Evolutionary conservation across 1,284 basidiomycete genomes (phyloP).

Genomic region (Apiotrichum akiyoshidainum): DNA sequence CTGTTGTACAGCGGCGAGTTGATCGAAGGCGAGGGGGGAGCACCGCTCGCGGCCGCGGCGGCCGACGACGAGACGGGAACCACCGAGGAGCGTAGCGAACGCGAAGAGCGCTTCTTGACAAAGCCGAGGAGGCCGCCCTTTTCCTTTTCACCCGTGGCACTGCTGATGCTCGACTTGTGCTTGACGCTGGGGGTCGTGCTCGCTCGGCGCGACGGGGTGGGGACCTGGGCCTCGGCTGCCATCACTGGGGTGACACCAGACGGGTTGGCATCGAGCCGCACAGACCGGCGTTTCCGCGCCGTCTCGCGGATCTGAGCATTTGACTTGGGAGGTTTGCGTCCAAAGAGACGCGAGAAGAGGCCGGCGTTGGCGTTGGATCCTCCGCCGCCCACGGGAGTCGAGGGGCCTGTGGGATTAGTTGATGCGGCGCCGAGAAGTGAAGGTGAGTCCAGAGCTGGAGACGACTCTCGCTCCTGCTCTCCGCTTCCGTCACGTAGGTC

Average conservation of each 20-base stretch:
- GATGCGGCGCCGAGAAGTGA: no score
- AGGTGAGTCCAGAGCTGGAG: no score
- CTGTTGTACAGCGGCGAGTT: not conserved
- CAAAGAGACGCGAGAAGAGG: constrained; percentile 3
- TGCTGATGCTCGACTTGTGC: not conserved
- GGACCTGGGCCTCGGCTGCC: not conserved
- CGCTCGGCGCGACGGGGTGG: not conserved
- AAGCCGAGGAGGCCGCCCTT: not conserved
- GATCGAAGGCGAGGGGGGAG: not conserved
- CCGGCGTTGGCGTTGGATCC: not conserved
- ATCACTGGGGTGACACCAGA: no score
- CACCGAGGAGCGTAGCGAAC: not conserved
- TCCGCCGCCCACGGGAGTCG: not conserved
- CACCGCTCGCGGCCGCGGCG: no score
- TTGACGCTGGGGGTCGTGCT: no score
- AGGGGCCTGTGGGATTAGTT: not conserved
- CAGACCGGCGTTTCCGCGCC: not conserved
- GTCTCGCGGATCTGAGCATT: not conserved
- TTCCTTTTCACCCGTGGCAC: not conserved
- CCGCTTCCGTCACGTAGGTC: no score
- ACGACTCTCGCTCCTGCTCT: no score
- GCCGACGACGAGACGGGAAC: no score
- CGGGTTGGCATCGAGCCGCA: not conserved
- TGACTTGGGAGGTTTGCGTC: not conserved
- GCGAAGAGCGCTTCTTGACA: not conserved